A percentile compares a stretch with the other conserved stretches of the same genome.
phyloP scores from a whole-genome alignment of 106 monocot species.

The Xerophyta viscosa region DNA sequence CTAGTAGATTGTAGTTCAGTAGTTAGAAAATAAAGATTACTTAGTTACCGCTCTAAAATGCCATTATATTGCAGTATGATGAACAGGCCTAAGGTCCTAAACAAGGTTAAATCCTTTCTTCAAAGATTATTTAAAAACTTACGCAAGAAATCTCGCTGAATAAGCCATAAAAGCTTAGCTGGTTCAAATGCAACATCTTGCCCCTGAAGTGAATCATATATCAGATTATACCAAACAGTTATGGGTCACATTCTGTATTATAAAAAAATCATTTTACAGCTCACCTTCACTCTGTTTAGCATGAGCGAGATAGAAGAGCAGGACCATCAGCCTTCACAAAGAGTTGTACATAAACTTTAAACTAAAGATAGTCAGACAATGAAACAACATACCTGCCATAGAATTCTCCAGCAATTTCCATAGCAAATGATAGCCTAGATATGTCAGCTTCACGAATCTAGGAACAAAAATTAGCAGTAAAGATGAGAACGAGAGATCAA shows the following conservation, averaged over 20 bases:
- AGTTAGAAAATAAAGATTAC: no score
- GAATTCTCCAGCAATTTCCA: constrained; percentile 99
- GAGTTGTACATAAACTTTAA: constrained; percentile 4
- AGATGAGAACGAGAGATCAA: constrained; percentile 2
- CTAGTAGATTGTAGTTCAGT: no score
- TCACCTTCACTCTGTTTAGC: constrained; percentile 84
- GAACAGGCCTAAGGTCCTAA: no score
- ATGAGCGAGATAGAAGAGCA: constrained; percentile 7
- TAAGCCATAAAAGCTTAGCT: constrained; percentile 98
- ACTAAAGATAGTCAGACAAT: neutral
- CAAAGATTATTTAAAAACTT: constrained; percentile 26
- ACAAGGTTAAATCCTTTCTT: no score
- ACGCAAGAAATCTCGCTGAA: constrained; percentile 98
- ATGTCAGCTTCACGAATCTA: constrained; percentile 88
- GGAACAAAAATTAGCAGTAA: constrained; percentile 3
- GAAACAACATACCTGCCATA: constrained; percentile 69
- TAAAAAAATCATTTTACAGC: neutral
- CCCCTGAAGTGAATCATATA: constrained; percentile 42
- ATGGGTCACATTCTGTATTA: neutral
- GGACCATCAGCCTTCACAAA: constrained; percentile 19
- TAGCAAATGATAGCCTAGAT: constrained; percentile 91
- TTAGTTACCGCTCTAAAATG: no score
- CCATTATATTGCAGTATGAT: no score
- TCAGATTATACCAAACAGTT: neutral
- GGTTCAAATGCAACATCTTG: constrained; percentile 97